phyloP scores from a whole-genome alignment of 257 asterid species.

The Jaltomata sinuosa region DNA sequence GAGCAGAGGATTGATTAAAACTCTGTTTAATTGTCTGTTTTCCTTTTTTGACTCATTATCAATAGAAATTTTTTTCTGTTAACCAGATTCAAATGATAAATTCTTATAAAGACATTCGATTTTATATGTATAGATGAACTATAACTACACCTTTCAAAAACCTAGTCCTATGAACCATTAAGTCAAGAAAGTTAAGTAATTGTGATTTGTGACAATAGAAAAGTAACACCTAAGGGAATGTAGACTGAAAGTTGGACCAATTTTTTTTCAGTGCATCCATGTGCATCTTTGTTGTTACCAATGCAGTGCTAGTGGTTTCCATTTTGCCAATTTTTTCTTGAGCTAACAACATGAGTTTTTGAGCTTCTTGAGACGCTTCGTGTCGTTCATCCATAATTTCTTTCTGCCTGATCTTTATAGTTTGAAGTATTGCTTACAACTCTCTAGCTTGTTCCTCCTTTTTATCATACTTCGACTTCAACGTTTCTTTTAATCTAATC shows the following conservation, averaged over 20 bases:
- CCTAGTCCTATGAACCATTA: no score
- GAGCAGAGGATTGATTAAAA: not conserved
- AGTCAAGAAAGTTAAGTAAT: no score
- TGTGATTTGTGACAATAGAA: no score
- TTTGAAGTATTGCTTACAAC: not conserved
- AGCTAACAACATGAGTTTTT: not conserved
- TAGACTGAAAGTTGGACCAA: no score
- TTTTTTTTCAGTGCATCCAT: not conserved
- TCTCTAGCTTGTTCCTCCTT: not conserved
- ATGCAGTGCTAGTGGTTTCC: not conserved
- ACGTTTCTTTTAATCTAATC: not conserved
- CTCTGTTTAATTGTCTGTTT: no score
- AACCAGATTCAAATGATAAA: no score
- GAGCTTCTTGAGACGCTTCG: not conserved
- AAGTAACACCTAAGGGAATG: not conserved
- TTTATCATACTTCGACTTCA: not conserved
- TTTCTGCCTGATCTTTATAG: not conserved
- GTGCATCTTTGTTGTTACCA: not conserved
- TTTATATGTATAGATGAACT: not conserved
- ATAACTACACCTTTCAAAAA: not conserved
- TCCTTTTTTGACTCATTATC: no score
- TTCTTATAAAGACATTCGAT: no score
- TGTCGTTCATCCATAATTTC: not conserved
- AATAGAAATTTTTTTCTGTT: no score
- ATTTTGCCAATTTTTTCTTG: not conserved